phyloP scores from a whole-genome alignment of 2,329 filamentous ascomycete species.

The Sarocladium oryzae region DNA sequence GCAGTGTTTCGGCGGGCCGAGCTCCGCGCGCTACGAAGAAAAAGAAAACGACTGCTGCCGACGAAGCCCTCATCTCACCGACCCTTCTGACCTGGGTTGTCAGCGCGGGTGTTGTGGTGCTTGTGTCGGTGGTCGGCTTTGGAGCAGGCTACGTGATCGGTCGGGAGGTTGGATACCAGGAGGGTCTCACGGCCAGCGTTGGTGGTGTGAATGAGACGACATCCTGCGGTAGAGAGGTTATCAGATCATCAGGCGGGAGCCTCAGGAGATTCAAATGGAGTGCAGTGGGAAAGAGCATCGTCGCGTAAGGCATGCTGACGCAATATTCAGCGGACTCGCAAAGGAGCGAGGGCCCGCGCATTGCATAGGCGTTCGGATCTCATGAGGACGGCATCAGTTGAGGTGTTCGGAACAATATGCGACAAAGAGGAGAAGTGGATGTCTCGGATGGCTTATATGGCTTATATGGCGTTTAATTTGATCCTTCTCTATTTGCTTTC shows the following conservation, averaged over 20 bases:
- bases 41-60: constrained; percentile 40
- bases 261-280: constrained; percentile 50
- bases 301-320: constrained; percentile 31
- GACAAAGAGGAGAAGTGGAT: not conserved
- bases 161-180: constrained; percentile 58
- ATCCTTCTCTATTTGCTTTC: constrained; percentile 10
- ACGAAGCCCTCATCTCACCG: constrained; percentile 45
- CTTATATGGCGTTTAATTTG: not conserved
- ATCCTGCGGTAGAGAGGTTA: constrained; percentile 45
- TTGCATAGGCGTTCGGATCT: constrained; percentile 7
- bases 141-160: constrained; percentile 64
- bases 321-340: not conserved
- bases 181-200: constrained; percentile 39
- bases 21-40: constrained; percentile 48
- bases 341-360: not conserved
- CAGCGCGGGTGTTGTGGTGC: constrained; percentile 59
- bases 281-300: constrained; percentile 42
- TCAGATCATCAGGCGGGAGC: constrained; percentile 43
- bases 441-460: not conserved
- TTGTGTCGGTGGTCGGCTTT: constrained; percentile 63
- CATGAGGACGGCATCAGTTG: not conserved
- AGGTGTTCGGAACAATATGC: constrained; percentile 1
- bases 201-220: constrained; percentile 38
- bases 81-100: constrained; percentile 60
- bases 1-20: constrained; percentile 34